Conservation (phyloP, 352 stramenopile genomes). For the Globisporangium barbulae region DNA sequence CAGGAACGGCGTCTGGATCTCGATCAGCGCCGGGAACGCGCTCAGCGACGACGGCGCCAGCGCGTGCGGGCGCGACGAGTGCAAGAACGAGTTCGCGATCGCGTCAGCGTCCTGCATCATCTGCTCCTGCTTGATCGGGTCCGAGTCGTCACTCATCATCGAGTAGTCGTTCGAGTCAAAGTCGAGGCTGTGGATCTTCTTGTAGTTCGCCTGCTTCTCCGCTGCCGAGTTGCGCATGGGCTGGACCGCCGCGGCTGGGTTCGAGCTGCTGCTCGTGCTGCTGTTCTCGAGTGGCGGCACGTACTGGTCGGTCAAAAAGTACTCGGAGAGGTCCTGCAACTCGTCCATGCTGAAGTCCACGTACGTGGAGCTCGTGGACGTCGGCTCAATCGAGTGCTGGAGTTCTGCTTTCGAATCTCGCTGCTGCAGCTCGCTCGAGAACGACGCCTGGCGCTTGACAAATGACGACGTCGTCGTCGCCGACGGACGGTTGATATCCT, state of each 20-base stretch:
- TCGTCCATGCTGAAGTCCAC: constrained; percentile 71
- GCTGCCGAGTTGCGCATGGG: not conserved
- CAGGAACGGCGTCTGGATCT: constrained; percentile 81
- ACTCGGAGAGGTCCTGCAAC: constrained; percentile 70
- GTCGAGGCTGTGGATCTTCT: constrained; percentile 79
- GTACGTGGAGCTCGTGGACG: constrained; percentile 35
- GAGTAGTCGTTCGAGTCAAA: constrained; percentile 49
- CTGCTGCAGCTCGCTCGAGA: constrained; percentile 28
- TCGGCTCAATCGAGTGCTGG: constrained; percentile 27
- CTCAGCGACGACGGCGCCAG: constrained; percentile 14
- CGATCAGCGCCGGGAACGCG: constrained; percentile 49
- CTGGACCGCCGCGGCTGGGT: not conserved
- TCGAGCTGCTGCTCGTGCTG: not conserved
- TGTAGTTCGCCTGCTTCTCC: constrained; percentile 32
- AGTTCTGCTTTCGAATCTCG: constrained; percentile 20
- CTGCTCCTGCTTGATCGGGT: constrained; percentile 39
- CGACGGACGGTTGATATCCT: constrained; percentile 62
- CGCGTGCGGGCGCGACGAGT: constrained; percentile 21
- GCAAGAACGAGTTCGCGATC: constrained; percentile 54
- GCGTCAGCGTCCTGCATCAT: constrained; percentile 43
- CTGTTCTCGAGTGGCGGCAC: constrained; percentile 11
- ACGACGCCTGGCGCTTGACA: constrained; percentile 30
- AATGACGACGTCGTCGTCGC: constrained; percentile 26
- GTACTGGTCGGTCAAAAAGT: constrained; percentile 63
- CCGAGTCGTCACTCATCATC: constrained; percentile 16